phyloP scores from a whole-genome alignment of 2,329 filamentous ascomycete genomes.

The Dendryphion nanum region DNA sequence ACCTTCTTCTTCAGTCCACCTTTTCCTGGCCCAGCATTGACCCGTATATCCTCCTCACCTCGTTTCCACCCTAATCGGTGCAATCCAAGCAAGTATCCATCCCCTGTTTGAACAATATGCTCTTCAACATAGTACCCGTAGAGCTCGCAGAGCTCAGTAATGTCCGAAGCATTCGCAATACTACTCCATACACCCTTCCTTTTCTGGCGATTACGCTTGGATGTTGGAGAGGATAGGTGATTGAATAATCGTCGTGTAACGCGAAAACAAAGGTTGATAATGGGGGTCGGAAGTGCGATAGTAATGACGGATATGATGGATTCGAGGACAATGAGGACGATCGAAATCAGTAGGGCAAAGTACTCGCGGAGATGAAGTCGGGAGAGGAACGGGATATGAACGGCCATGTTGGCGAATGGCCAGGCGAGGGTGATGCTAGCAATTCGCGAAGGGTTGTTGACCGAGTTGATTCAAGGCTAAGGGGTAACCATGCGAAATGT shows the following conservation, averaged over 20 bases:
- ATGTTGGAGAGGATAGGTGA: constrained; percentile 67
- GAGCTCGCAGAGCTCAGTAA: constrained; percentile 87
- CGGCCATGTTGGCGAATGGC: constrained; percentile 36
- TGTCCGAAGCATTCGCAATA: constrained; percentile 84
- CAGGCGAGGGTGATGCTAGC: too few species aligned
- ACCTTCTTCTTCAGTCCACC: constrained; percentile 69
- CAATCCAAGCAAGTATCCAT: constrained; percentile 88
- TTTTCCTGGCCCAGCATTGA: constrained; percentile 67
- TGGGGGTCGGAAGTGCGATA: constrained; percentile 76
- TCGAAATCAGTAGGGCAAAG: constrained; percentile 78
- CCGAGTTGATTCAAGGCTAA: too few species aligned
- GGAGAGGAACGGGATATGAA: constrained; percentile 62
- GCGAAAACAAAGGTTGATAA: constrained; percentile 80
- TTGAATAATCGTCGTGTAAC: constrained; percentile 83
- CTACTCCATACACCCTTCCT: constrained; percentile 73
- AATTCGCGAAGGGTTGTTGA: too few species aligned
- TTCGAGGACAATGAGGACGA: constrained; percentile 79
- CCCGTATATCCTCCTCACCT: constrained; percentile 74
- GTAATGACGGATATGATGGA: constrained; percentile 81
- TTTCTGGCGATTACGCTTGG: constrained; percentile 64
- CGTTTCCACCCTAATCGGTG: constrained; percentile 82
- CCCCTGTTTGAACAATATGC: constrained; percentile 89
- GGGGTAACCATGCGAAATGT: too few species aligned
- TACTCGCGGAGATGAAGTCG: constrained; percentile 71
- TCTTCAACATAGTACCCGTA: constrained; percentile 95